These are phyloP conservation scores for Microdochium trichocladiopsis DNA, from an alignment of 2,329 filamentous ascomycete species.

Conservation along the genomic window DNA sequence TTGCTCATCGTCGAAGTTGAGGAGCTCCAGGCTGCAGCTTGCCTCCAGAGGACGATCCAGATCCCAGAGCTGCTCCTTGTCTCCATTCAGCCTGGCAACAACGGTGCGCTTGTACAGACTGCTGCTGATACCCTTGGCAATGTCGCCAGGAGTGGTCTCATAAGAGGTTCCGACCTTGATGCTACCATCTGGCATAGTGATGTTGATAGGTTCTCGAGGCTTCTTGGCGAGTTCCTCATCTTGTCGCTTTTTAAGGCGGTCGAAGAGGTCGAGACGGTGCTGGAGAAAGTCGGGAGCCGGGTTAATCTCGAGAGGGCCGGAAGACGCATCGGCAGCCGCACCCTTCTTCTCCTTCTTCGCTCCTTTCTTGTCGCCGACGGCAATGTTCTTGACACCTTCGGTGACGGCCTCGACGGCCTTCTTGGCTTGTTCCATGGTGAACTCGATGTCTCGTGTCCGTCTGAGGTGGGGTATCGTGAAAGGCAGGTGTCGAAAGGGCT, in stretches of 20 bases:
- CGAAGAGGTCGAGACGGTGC: slow-evolving; percentile 79
- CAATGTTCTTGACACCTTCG: slow-evolving; percentile 45
- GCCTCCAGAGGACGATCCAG: slow-evolving; percentile 83
- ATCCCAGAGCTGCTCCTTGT: slow-evolving; percentile 57
- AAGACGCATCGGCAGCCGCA: slow-evolving; percentile 23
- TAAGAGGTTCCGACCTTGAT: slow-evolving; percentile 71
- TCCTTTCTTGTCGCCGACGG: slow-evolving; percentile 26
- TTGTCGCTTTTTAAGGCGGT: slow-evolving; percentile 77
- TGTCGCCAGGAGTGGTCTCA: slow-evolving; percentile 81
- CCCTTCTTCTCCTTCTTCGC: slow-evolving; percentile 39
- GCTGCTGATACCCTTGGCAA: slow-evolving; percentile 64
- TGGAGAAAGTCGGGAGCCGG: slow-evolving; percentile 70
- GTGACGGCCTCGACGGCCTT: slow-evolving; percentile 35
- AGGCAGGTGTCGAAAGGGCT: background rate
- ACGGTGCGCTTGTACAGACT: slow-evolving; percentile 4
- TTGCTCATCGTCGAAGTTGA: slow-evolving; percentile 67
- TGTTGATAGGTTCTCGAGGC: slow-evolving; percentile 65
- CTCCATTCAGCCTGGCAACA: slow-evolving; percentile 7
- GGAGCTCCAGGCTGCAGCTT: slow-evolving; percentile 76
- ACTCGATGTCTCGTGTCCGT: background rate
- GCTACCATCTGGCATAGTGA: slow-evolving; percentile 68
- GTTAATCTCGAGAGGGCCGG: slow-evolving; percentile 38
- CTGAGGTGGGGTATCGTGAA: background rate
- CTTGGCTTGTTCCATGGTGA: slow-evolving; percentile 37
- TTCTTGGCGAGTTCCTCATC: slow-evolving; percentile 68